These are phyloP conservation scores for Sphagnum fallax DNA, from an alignment of 228 moss, liverwort and hornwort genomes.

Conservation along the genomic window DNA sequence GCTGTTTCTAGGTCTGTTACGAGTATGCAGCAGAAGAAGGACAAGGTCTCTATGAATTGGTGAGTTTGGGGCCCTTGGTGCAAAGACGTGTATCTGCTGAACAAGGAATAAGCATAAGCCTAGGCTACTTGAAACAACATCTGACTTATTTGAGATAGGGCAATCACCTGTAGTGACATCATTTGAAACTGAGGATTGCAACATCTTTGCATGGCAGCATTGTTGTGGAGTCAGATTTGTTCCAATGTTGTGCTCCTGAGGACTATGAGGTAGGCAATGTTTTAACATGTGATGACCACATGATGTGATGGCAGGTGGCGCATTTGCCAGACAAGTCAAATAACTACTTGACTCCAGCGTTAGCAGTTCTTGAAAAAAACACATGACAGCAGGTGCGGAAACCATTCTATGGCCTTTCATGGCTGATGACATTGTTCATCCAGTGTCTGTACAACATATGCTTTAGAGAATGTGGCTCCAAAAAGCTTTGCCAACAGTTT, in stretches of 20 bases:
- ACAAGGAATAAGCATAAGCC: neutral
- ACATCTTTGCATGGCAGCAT: no score
- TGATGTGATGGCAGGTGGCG: constrained; percentile 51
- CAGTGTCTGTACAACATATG: no score
- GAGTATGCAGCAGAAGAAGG: constrained; percentile 73
- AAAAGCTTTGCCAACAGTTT: no score
- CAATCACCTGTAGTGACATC: neutral
- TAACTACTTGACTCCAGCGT: constrained; percentile 84
- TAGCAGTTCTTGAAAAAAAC: constrained; percentile 79
- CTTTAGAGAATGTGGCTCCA: no score
- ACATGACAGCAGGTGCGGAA: constrained; percentile 19
- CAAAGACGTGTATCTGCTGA: neutral
- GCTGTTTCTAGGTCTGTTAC: constrained; percentile 57
- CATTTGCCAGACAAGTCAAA: constrained; percentile 93
- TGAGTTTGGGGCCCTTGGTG: constrained; percentile 18
- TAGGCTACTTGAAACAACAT: neutral
- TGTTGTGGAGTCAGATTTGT: no score
- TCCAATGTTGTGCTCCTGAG: no score
- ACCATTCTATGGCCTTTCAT: no score
- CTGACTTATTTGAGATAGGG: neutral
- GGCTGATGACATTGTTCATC: no score
- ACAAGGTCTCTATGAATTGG: constrained; percentile 79
- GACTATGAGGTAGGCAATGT: no score
- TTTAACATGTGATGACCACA: neutral
- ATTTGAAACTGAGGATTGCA: no score